A percentile compares a stretch with the other conserved stretches of the same genome.
phyloP scores from a whole-genome alignment of 116 monocot genomes.

The Trichopus zeylanicus region DNA sequence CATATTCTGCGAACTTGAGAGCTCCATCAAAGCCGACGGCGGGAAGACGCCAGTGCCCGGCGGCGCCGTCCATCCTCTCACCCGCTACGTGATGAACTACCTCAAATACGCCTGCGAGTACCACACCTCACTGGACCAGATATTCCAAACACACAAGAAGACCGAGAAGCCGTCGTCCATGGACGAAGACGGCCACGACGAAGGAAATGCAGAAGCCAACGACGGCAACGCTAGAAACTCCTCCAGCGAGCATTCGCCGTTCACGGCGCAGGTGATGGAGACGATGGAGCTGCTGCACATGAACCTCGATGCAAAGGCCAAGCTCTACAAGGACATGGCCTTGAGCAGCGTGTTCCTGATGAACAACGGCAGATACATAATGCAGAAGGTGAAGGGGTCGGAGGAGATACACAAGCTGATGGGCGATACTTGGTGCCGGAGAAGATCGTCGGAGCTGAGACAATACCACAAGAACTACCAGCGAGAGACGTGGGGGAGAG shows the following conservation, averaged over 20 bases:
- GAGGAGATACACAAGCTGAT: conserved; percentile 46
- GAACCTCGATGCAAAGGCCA: conserved; percentile 13
- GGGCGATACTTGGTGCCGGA: conserved; percentile 57
- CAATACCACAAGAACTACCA: conserved; percentile 78
- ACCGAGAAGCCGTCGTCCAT: background rate
- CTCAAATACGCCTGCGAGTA: background rate
- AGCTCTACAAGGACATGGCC: conserved; percentile 10
- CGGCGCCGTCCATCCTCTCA: background rate
- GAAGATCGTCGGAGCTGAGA: conserved; percentile 44
- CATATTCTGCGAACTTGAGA: conserved; percentile 34
- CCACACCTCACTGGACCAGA: background rate
- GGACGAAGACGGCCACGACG: conserved; percentile 1
- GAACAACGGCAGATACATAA: conserved; percentile 19
- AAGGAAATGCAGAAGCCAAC: background rate
- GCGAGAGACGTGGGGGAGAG: conserved; percentile 60
- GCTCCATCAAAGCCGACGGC: background rate
- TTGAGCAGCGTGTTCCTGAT: conserved; percentile 10
- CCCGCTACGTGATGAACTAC: conserved; percentile 2
- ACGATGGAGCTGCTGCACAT: conserved; percentile 12
- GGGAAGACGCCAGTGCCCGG: background rate
- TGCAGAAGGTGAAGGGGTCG: conserved; percentile 15
- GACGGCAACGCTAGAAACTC: background rate
- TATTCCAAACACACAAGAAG: background rate
- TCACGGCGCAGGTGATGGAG: background rate
- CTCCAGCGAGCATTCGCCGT: background rate